A percentile compares a stretch with the other conserved stretches of the same genome.
Evolutionary conservation across 208 protist species (phyloP).

Genomic region (Herpetomonas samuelpessoai): DNA sequence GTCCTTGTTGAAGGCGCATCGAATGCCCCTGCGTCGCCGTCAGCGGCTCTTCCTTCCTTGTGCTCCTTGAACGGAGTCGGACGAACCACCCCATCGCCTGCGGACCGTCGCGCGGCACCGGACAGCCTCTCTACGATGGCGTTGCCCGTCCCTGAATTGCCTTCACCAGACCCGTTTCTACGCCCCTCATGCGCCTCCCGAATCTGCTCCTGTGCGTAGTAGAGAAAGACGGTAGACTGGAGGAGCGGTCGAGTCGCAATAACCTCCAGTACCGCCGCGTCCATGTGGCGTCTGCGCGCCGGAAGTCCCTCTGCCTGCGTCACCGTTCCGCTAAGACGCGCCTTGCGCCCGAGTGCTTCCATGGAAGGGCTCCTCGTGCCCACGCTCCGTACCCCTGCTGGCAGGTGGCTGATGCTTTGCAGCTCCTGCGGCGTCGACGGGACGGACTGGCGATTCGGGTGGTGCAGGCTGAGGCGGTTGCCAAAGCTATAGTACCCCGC

Average conservation of each 20-base stretch:
- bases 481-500: slow-evolving; percentile 77
- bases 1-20: too few species aligned
- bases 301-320: not conserved
- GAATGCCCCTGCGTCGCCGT: not conserved
- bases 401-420: slow-evolving; percentile 21
- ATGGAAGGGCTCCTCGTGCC: slow-evolving; percentile 2
- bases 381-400: not conserved
- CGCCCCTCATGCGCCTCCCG: slow-evolving; percentile 8
- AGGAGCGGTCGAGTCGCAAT: slow-evolving; percentile 56
- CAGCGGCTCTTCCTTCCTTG: too few species aligned
- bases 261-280: slow-evolving; percentile 24
- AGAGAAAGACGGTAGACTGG: slow-evolving; percentile 65
- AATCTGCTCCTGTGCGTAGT: slow-evolving; percentile 18
- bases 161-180: not conserved
- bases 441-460: slow-evolving; percentile 51
- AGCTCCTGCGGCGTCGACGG: slow-evolving; percentile 31
- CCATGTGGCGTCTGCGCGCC: slow-evolving; percentile 13
- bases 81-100: not conserved
- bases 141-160: not conserved
- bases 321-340: not conserved
- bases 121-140: not conserved
- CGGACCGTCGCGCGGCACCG: not conserved
- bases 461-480: slow-evolving; percentile 31
- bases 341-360: not conserved
- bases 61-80: not conserved